These are phyloP conservation scores for Leccinum griseonigrum DNA, from an alignment of 1,284 basidiomycete genomes.

Conservation along the genomic window DNA sequence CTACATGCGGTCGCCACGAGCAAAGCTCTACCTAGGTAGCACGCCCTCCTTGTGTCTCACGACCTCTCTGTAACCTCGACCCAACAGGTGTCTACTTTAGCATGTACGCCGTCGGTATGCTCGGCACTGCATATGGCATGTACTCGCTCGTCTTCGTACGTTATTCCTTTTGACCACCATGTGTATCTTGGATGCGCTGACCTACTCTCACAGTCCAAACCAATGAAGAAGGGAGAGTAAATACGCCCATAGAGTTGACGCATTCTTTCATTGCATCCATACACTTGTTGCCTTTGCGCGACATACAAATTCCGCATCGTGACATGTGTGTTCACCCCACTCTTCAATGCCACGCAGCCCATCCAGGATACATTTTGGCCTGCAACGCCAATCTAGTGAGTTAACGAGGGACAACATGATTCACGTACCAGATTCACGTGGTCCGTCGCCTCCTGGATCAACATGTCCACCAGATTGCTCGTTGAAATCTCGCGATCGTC, in stretches of 20 bases:
- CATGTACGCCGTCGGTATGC: constrained; percentile 53
- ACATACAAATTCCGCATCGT: background rate
- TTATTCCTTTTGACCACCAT: constrained; percentile 6
- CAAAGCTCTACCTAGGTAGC: constrained; percentile 49
- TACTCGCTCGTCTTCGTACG: constrained; percentile 53
- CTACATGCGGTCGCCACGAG: constrained; percentile 46
- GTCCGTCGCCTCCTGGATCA: constrained; percentile 87
- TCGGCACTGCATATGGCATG: constrained; percentile 48
- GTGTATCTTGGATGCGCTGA: background rate
- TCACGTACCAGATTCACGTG: constrained; percentile 62
- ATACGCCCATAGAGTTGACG: constrained; percentile 13
- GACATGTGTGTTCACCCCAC: background rate
- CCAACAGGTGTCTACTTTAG: constrained; percentile 53
- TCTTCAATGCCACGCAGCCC: constrained; percentile 77
- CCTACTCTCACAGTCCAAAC: constrained; percentile 19
- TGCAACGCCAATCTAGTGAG: constrained; percentile 25
- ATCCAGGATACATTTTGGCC: constrained; percentile 83
- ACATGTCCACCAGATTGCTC: constrained; percentile 83
- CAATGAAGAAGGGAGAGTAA: constrained; percentile 23
- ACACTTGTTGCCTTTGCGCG: constrained; percentile 4
- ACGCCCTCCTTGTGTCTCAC: background rate
- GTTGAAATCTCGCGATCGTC: constrained; percentile 69
- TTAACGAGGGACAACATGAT: constrained; percentile 4
- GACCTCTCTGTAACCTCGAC: background rate
- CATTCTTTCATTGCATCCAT: constrained; percentile 13